Percentiles rank a stretch among this genome's conserved stretches.
Evolutionary conservation across 2,329 filamentous ascomycete species (phyloP).

Genomic region (Sordariomycetes sp.): DNA sequence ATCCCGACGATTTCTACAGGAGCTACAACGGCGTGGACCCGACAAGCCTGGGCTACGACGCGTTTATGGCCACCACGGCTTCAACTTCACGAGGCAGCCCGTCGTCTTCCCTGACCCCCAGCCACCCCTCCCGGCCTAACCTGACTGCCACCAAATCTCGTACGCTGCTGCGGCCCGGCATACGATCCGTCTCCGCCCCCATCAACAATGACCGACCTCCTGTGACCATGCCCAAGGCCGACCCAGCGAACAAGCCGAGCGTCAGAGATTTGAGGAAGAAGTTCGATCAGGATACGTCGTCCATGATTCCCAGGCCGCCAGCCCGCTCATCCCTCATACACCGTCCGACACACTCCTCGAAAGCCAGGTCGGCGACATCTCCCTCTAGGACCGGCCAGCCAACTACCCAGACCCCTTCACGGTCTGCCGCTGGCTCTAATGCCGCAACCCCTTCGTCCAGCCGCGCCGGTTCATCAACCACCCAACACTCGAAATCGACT

Average conservation of each 20-base stretch:
- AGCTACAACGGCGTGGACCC: constrained; percentile 30
- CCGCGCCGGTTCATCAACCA: background rate
- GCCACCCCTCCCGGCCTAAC: constrained; percentile 36
- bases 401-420: background rate
- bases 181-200: constrained; percentile 47
- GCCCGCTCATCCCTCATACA: constrained; percentile 4
- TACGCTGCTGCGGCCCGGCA: constrained; percentile 26
- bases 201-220: constrained; percentile 30
- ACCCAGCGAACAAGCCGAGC: constrained; percentile 42
- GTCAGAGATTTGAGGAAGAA: constrained; percentile 72
- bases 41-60: constrained; percentile 14
- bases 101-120: constrained; percentile 37
- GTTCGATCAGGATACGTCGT: constrained; percentile 54
- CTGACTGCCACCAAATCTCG: constrained; percentile 25
- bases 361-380: background rate
- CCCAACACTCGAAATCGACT: background rate
- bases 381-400: background rate
- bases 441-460: background rate
- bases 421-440: background rate
- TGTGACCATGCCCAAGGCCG: constrained; percentile 16
- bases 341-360: constrained; percentile 2
- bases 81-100: constrained; percentile 30
- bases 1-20: constrained; percentile 47
- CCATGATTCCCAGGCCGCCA: constrained; percentile 4
- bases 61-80: constrained; percentile 19